A percentile compares a stretch with the other conserved stretches of the same genome.
Conservation (phyloP, 495 filamentous ascomycete genomes). For the Neurospora discreta region DNA sequence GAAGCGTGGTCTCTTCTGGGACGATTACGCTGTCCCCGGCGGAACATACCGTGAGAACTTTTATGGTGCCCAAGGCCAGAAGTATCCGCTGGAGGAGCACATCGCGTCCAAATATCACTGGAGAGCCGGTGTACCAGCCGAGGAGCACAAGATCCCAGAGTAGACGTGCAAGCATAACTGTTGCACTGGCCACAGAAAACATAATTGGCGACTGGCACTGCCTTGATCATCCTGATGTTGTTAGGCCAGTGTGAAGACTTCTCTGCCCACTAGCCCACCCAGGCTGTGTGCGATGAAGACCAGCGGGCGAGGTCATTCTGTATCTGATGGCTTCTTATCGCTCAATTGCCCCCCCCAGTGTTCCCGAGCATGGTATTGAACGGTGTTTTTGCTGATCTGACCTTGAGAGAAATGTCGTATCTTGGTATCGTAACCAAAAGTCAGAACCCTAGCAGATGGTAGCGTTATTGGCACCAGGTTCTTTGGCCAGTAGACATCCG, state of each 20-base stretch:
- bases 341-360: not conserved
- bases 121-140: constrained; percentile 23
- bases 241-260: not conserved
- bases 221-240: not conserved
- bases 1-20: constrained; percentile 42
- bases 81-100: constrained; percentile 21
- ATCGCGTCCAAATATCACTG: constrained; percentile 25
- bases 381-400: not conserved
- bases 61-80: constrained; percentile 24
- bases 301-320: not conserved
- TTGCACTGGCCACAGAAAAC: too few relatives aligned
- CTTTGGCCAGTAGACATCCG: not conserved
- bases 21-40: constrained; percentile 35
- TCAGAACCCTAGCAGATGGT: not conserved
- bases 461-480: not conserved
- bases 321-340: not conserved
- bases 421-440: not conserved
- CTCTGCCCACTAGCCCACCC: not conserved
- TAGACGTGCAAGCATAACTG: not conserved
- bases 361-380: not conserved
- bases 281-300: not conserved
- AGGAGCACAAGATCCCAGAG: constrained; percentile 20
- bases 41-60: constrained; percentile 43
- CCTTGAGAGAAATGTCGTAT: not conserved
- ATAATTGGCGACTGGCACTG: not conserved